Evolutionary conservation across 1,284 basidiomycete genomes (phyloP), one percentile per base, ranked within the genome.

Genomic region (Irpex sp.): DNA sequence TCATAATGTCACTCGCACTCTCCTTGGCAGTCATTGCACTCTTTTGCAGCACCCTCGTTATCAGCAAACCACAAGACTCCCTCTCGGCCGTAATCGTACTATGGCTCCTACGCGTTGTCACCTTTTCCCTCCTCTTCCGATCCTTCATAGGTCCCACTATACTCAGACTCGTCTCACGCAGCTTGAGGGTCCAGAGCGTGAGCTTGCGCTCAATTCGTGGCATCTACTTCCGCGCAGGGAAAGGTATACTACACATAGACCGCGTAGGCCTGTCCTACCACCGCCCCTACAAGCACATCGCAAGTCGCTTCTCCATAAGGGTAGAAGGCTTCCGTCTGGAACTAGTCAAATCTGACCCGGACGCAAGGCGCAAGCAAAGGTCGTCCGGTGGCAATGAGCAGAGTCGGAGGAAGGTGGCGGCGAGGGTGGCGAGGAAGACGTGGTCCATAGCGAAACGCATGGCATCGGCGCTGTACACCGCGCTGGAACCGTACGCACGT

Each of bases 161-260:
- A 51, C 77, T 91, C 28, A 75, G 78, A 55, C 78, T 79, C 47
- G 73, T 85, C 61, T 87, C 86, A 9, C 79, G 78, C 55, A 86
- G 83, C 65, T 75, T 91, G 62, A 83, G 83, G 19, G 78, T 90
- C 35, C 81, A 84, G 49, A 90, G 86, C 68, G 79, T 91, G 60
- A 91, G 90, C 69, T 74, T 89, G 49, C 82, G 87, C 58, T 91
- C 90, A 23, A 83, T 91, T 64, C 84, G 87, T 54, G 89, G 90
- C 23, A 75, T 91, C 42, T 90, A 87, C 72, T 80, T 90, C 61
- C 80, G 82, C 56, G 77, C 75, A 48, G 83, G 84, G 48, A 73
- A 71, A 57, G 75, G 79, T 58, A 83, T 79, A 47, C 81, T 82
- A 74, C 80, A 78, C 49, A 76, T 87, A 12, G 88, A 91, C 61